Conservation (phyloP, 2,329 filamentous ascomycete species). For the Fusarium sp. region DNA sequence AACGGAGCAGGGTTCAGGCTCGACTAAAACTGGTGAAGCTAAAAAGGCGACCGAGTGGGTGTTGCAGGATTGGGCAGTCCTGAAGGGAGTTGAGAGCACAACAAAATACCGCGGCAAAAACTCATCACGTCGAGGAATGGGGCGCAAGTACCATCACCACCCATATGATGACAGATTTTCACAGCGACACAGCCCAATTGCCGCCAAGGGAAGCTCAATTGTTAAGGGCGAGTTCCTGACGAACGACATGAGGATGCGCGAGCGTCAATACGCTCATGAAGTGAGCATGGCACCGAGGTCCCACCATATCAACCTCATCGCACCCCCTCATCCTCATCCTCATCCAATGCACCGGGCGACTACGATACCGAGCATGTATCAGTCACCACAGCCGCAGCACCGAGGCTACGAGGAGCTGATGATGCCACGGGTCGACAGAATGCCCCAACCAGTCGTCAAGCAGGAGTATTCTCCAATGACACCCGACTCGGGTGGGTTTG, state of each 20-base stretch:
- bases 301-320: slow-evolving; percentile 22
- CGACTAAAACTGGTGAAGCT: slow-evolving; percentile 47
- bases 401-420: slow-evolving; percentile 36
- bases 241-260: slow-evolving; percentile 40
- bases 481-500: slow-evolving; percentile 31
- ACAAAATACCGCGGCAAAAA: slow-evolving; percentile 75
- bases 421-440: slow-evolving; percentile 34
- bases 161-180: slow-evolving; percentile 27
- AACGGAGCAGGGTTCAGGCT: slow-evolving; percentile 1
- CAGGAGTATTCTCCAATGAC: slow-evolving; percentile 39
- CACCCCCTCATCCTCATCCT: slow-evolving; percentile 9
- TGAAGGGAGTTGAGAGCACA: slow-evolving; percentile 82
- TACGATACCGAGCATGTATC: slow-evolving; percentile 36
- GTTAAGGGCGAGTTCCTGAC: slow-evolving; percentile 48
- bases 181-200: slow-evolving; percentile 39
- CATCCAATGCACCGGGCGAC: slow-evolving; percentile 31
- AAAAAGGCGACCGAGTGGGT: slow-evolving; percentile 82
- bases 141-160: slow-evolving; percentile 22
- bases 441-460: slow-evolving; percentile 31
- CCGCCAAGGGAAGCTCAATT: slow-evolving; percentile 46
- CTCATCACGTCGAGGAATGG: slow-evolving; percentile 40
- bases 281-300: slow-evolving; percentile 36
- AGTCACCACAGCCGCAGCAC: slow-evolving; percentile 20
- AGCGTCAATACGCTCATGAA: slow-evolving; percentile 34
- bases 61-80: slow-evolving; percentile 74